A percentile compares a stretch with the other conserved stretches of the same genome.
Evolutionary conservation across 2,329 filamentous ascomycete species (phyloP).

Genomic region (Meredithiella fracta): DNA sequence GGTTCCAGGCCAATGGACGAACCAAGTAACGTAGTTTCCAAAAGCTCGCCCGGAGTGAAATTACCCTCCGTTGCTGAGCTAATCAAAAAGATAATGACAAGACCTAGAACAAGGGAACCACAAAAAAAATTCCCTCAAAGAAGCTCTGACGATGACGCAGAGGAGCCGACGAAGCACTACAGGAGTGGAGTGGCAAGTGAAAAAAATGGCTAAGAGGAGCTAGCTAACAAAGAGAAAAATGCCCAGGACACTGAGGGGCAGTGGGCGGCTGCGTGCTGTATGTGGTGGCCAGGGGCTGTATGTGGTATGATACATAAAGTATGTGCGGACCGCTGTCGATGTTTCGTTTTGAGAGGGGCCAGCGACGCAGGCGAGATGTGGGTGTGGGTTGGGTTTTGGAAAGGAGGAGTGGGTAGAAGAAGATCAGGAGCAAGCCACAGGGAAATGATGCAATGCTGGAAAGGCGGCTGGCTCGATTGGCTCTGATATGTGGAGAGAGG

Average conservation of each 20-base stretch:
- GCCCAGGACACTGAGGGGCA: neutral
- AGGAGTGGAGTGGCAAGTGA: neutral
- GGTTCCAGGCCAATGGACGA: neutral
- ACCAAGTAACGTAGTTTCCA: too few species aligned
- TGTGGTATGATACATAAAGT: too few species aligned
- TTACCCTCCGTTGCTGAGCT: neutral
- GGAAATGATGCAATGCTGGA: too few species aligned
- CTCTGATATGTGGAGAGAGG: neutral
- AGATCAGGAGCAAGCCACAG: too few species aligned
- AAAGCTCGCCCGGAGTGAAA: neutral
- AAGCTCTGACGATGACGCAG: conserved; percentile 7
- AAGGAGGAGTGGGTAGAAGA: too few species aligned
- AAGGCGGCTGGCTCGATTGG: too few species aligned
- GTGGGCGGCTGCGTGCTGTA: neutral
- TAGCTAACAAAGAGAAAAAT: neutral
- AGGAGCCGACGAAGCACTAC: neutral
- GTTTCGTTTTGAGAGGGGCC: neutral
- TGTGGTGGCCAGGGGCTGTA: conserved; percentile 1
- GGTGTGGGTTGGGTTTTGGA: neutral
- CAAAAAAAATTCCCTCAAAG: neutral
- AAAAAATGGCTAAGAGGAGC: neutral
- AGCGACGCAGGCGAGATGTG: neutral
- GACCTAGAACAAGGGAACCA: neutral
- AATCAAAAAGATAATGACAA: neutral
- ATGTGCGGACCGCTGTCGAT: neutral